A percentile compares a stretch with the other conserved stretches of the same genome.
Conservation (phyloP, 2,329 filamentous ascomycete genomes). For the Zasmidium angulare region DNA sequence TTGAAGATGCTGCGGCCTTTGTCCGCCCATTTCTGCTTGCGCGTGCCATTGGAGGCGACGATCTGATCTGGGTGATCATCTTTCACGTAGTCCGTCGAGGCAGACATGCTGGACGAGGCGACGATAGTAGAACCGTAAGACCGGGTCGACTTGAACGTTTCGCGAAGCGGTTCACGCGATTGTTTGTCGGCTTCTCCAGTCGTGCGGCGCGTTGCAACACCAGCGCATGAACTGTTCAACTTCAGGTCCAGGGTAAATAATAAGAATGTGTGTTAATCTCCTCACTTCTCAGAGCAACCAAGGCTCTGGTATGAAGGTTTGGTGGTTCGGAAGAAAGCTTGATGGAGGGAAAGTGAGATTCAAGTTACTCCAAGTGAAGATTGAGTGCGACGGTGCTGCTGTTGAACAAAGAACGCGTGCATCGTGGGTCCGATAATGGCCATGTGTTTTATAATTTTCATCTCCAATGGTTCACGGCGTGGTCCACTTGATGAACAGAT, state of each 20-base stretch:
- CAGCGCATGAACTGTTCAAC: conserved; percentile 22
- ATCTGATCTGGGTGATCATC: conserved; percentile 48
- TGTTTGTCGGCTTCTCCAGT: conserved; percentile 24
- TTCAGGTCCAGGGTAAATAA: no score
- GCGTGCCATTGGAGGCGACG: conserved; percentile 39
- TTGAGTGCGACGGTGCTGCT: no score
- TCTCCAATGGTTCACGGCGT: background rate
- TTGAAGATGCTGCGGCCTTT: conserved; percentile 42
- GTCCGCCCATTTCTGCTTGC: conserved; percentile 43
- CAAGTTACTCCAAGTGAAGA: background rate
- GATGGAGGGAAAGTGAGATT: background rate
- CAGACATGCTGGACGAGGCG: conserved; percentile 18
- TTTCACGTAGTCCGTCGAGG: conserved; percentile 33
- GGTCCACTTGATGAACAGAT: conserved; percentile 2
- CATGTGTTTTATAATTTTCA: background rate
- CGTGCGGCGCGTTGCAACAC: conserved; percentile 23
- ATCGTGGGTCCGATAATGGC: background rate
- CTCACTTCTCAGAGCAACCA: background rate
- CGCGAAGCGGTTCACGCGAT: background rate
- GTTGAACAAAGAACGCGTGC: no score
- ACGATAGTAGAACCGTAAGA: no score
- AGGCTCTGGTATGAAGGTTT: background rate
- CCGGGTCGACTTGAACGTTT: background rate
- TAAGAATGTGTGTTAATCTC: no score
- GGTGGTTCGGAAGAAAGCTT: background rate